Evolutionary conservation across 1,284 basidiomycete genomes (phyloP).

Genomic region (Boletellus deceptivus): DNA sequence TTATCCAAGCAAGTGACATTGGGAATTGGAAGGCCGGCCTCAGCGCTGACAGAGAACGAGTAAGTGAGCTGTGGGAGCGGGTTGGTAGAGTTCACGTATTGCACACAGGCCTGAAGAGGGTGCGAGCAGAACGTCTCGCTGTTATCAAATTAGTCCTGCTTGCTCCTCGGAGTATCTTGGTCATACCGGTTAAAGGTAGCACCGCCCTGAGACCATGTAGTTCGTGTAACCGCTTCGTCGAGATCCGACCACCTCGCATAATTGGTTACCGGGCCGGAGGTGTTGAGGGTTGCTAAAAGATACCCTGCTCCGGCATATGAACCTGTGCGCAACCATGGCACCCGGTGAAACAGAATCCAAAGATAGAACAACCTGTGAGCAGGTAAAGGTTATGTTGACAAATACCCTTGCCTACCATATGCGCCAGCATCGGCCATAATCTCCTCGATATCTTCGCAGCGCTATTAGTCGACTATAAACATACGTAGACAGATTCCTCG

Average conservation of each 20-base stretch:
- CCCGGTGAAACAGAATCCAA: neutral
- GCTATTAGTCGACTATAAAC: neutral
- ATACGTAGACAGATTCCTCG: constrained; percentile 13
- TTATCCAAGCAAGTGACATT: constrained; percentile 60
- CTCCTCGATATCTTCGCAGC: constrained; percentile 49
- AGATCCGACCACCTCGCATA: constrained; percentile 70
- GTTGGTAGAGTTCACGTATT: constrained; percentile 45
- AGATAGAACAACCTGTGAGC: neutral
- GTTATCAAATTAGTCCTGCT: neutral
- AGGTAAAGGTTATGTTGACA: neutral
- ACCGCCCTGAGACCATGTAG: constrained; percentile 56
- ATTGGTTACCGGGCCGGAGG: constrained; percentile 40
- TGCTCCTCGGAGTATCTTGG: neutral
- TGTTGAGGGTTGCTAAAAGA: constrained; percentile 50
- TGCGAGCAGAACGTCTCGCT: constrained; percentile 73
- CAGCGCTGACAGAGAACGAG: constrained; percentile 48
- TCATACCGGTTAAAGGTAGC: constrained; percentile 47
- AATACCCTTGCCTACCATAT: constrained; percentile 48
- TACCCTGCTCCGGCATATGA: constrained; percentile 69
- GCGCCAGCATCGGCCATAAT: constrained; percentile 55
- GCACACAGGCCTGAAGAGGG: constrained; percentile 56
- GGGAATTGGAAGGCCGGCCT: constrained; percentile 51
- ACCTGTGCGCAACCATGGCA: constrained; percentile 38
- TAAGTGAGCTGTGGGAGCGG: constrained; percentile 45
- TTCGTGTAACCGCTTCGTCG: constrained; percentile 55